phyloP scores from a whole-genome alignment of 225 moss, liverwort and hornwort genomes.

The Physcomitrium patens region DNA sequence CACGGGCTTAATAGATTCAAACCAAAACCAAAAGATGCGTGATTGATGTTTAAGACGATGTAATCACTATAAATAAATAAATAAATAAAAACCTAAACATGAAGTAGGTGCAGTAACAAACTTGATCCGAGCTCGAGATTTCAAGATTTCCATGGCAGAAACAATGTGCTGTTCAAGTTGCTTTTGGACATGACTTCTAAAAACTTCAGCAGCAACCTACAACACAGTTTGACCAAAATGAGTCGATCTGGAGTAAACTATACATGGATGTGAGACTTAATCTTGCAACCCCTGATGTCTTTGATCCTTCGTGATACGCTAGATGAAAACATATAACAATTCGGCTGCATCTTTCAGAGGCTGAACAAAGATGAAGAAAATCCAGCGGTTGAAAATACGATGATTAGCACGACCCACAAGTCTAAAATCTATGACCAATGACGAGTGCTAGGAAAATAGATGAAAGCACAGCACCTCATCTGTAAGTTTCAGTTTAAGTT shows the following conservation, averaged over 20 bases:
- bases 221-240: constrained; percentile 24
- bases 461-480: constrained; percentile 71
- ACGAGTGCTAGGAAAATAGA: neutral
- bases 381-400: too few relatives aligned
- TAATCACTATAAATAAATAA: neutral
- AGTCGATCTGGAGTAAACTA: constrained; percentile 17
- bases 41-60: neutral
- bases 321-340: neutral
- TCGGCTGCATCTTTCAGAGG: neutral
- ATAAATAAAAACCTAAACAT: neutral
- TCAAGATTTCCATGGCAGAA: constrained; percentile 78
- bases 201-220: constrained; percentile 79
- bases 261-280: too few relatives aligned
- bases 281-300: neutral
- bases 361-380: too few relatives aligned
- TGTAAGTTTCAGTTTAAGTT: constrained; percentile 79
- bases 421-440: neutral
- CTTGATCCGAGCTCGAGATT: constrained; percentile 89
- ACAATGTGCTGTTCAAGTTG: constrained; percentile 80
- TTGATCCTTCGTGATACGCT: neutral
- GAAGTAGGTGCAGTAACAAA: constrained; percentile 36
- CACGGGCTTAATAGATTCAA: neutral
- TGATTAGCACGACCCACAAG: too few relatives aligned
- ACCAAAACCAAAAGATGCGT: neutral
- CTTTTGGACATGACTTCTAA: constrained; percentile 78